Evolutionary conservation across 768 basidiomycete genomes (phyloP).

Genomic region (Tubosaeta sp.): DNA sequence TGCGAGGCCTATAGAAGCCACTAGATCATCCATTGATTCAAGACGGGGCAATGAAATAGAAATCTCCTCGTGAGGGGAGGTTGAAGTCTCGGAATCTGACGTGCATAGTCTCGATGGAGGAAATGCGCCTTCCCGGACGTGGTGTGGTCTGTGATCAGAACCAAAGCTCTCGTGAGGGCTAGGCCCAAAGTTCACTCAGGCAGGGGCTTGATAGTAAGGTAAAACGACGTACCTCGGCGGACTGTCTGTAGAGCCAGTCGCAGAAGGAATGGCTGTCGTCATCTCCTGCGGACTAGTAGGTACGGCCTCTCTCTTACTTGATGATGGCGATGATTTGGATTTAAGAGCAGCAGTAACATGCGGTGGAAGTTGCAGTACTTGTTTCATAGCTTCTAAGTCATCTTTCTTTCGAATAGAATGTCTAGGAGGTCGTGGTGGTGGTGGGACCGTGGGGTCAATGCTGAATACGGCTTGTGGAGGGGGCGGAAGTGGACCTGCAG

Average conservation of each 20-base stretch:
- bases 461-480: conserved; percentile 57
- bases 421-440: conserved; percentile 58
- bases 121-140: conserved; percentile 64
- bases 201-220: neutral
- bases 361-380: conserved; percentile 54
- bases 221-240: conserved; percentile 17
- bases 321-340: conserved; percentile 17
- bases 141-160: conserved; percentile 20
- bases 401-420: conserved; percentile 45
- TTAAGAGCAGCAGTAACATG: conserved; percentile 46
- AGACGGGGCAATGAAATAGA: conserved; percentile 20
- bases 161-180: conserved; percentile 25
- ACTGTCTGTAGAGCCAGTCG: conserved; percentile 3
- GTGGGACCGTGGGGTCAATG: conserved; percentile 44
- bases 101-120: conserved; percentile 40
- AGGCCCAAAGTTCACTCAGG: neutral
- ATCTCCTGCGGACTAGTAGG: conserved; percentile 30
- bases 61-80: conserved; percentile 17
- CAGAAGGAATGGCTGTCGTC: neutral
- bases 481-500: conserved; percentile 68
- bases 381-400: conserved; percentile 56
- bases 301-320: conserved; percentile 14
- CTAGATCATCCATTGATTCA: conserved; percentile 36
- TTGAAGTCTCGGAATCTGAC: conserved; percentile 15
- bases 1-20: conserved; percentile 34